These are phyloP conservation scores for Dillenia turbinata DNA, from an alignment of 164 flowering plant species.

Conservation along the genomic window DNA sequence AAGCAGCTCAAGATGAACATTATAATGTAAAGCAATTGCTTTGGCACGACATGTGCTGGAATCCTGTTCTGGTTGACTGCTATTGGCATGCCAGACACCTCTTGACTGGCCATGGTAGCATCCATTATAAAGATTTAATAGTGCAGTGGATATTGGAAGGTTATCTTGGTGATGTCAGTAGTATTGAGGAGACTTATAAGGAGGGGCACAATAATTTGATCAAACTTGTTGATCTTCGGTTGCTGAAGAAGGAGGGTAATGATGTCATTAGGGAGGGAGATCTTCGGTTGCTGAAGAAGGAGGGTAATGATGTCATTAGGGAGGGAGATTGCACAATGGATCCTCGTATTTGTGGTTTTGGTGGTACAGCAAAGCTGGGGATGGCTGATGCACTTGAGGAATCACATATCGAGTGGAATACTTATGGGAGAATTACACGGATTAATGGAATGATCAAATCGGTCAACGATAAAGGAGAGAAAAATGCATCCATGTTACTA, in stretches of 20 bases:
- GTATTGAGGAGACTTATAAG: slow-evolving; percentile 21
- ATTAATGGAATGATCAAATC: slow-evolving; percentile 22
- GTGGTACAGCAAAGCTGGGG: slow-evolving; percentile 10
- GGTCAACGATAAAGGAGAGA: not conserved
- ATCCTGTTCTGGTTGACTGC: slow-evolving; percentile 10
- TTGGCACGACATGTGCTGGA: too few species aligned
- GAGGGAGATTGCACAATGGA: not conserved
- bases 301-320: slow-evolving; percentile 15
- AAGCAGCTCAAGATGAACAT: too few species aligned
- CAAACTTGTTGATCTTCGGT: slow-evolving; percentile 21
- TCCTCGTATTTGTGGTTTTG: not conserved
- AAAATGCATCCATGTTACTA: slow-evolving; percentile 11
- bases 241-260: slow-evolving; percentile 21
- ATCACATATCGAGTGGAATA: slow-evolving; percentile 1
- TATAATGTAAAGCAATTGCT: too few species aligned
- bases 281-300: slow-evolving; percentile 18
- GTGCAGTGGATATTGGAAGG: slow-evolving; percentile 38
- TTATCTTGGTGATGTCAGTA: slow-evolving; percentile 11
- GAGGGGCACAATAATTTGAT: slow-evolving; percentile 24
- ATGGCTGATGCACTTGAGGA: slow-evolving; percentile 6
- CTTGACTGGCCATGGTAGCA: slow-evolving; percentile 3
- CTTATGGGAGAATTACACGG: slow-evolving; percentile 9
- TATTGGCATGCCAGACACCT: slow-evolving; percentile 20
- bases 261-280: too few species aligned
- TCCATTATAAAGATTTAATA: slow-evolving; percentile 34